A percentile compares a stretch with the other conserved stretches of the same genome.
Evolutionary conservation across 2,329 filamentous ascomycete genomes (phyloP).

Genomic region (Ceratocystis diversiconidia): DNA sequence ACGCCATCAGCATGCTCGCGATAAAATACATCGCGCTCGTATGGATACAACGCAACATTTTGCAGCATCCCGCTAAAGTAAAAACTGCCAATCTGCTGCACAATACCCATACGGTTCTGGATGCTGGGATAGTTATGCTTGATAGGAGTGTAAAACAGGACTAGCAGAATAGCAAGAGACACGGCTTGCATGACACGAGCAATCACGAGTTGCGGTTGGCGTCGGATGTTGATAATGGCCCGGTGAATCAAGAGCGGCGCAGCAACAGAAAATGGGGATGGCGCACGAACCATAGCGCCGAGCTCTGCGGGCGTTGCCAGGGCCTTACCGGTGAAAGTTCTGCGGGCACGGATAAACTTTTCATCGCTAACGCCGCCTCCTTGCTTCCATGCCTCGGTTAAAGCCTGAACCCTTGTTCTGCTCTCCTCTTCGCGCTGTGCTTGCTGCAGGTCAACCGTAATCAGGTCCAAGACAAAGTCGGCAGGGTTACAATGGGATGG

Average conservation of each 20-base stretch:
- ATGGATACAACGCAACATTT: conserved; percentile 60
- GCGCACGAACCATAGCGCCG: conserved; percentile 50
- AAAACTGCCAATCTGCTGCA: conserved; percentile 56
- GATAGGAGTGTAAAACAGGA: conserved; percentile 58
- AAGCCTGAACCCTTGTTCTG: conserved; percentile 43
- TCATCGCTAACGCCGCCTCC: not conserved
- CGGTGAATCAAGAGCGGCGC: conserved; percentile 55
- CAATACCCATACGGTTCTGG: conserved; percentile 59
- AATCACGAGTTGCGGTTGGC: conserved; percentile 49
- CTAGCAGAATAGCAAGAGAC: conserved; percentile 46
- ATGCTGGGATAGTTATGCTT: conserved; percentile 54
- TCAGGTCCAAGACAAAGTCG: conserved; percentile 63
- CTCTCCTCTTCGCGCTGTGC: conserved; percentile 47
- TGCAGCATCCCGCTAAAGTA: conserved; percentile 69
- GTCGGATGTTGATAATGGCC: conserved; percentile 52
- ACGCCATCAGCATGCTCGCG: conserved; percentile 60
- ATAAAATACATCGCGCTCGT: conserved; percentile 62
- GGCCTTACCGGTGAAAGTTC: conserved; percentile 18
- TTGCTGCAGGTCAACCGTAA: conserved; percentile 60
- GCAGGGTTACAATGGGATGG: conserved; percentile 59
- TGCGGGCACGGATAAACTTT: not conserved
- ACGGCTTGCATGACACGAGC: conserved; percentile 54
- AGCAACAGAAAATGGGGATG: conserved; percentile 45
- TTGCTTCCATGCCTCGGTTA: conserved; percentile 45
- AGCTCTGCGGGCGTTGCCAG: conserved; percentile 57